phyloP scores from a whole-genome alignment of 495 filamentous ascomycete species.

The Bacidia gigantensis region DNA sequence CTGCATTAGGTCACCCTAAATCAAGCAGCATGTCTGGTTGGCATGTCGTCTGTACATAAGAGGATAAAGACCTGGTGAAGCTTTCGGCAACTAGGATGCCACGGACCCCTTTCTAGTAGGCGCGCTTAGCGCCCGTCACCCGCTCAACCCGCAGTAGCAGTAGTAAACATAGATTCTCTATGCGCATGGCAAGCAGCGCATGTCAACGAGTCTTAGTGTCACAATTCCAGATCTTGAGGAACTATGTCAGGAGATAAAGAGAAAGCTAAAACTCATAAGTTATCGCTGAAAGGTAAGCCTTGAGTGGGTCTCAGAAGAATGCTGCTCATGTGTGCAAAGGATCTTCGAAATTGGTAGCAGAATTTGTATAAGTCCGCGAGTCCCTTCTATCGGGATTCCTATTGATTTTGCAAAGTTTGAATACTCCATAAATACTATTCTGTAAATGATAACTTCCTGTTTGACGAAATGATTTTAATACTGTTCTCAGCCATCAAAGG shows the following conservation, averaged over 20 bases:
- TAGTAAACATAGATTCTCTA: background rate
- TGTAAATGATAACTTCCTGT: constrained; percentile 33
- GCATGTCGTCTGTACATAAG: too few relatives aligned
- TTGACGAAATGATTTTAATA: background rate
- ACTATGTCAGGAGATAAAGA: constrained; percentile 46
- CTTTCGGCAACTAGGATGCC: background rate
- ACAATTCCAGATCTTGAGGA: too few relatives aligned
- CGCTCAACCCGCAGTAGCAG: constrained; percentile 5
- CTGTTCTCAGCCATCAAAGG: constrained; percentile 60
- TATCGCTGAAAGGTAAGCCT: constrained; percentile 66
- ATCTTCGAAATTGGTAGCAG: constrained; percentile 78
- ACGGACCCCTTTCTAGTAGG: background rate
- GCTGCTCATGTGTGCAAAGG: constrained; percentile 28
- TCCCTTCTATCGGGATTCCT: background rate
- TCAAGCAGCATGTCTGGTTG: background rate
- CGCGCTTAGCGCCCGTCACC: constrained; percentile 3
- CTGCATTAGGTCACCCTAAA: constrained; percentile 22
- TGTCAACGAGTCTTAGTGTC: too few relatives aligned
- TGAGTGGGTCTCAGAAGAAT: background rate
- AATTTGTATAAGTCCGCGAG: constrained; percentile 56
- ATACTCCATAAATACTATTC: constrained; percentile 90
- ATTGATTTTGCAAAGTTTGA: constrained; percentile 54
- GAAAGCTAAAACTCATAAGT: constrained; percentile 85
- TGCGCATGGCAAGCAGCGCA: background rate
- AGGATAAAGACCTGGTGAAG: too few relatives aligned